Percentiles rank a stretch among this genome's conserved stretches.
These are phyloP conservation scores for Straminergon stramineum DNA, from an alignment of 225 moss, liverwort and hornwort genomes.

Conservation along the genomic window DNA sequence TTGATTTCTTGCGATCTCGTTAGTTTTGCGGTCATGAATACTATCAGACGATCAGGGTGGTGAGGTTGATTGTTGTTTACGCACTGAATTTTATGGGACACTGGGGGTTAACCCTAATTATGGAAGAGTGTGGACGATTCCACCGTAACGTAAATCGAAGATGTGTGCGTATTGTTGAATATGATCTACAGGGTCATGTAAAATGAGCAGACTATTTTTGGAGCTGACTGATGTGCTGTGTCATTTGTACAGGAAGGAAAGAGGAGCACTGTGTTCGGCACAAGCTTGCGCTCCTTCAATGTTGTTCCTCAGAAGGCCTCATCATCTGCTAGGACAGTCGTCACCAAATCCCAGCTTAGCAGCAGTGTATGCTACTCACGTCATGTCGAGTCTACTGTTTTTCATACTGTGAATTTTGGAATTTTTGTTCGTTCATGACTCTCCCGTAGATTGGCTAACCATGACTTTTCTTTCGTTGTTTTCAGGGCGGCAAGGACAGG, in stretches of 20 bases:
- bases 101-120: neutral
- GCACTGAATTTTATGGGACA: too few relatives aligned
- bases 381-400: neutral
- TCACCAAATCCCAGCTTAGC: slow-evolving; percentile 18
- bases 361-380: neutral
- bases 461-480: neutral
- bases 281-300: slow-evolving; percentile 16
- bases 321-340: neutral
- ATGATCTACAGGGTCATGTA: neutral
- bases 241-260: slow-evolving; percentile 12
- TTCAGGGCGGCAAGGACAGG: slow-evolving; percentile 39
- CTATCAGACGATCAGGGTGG: too few relatives aligned
- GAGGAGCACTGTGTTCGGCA: slow-evolving; percentile 20
- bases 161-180: too few relatives aligned
- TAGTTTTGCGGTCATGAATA: neutral
- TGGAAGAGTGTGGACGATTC: too few relatives aligned
- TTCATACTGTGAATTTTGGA: neutral
- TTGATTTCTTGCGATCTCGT: neutral
- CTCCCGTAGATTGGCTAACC: neutral
- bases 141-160: neutral
- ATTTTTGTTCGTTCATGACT: neutral
- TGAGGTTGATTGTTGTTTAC: neutral
- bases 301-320: neutral
- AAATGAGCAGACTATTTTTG: too few relatives aligned
- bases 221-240: neutral